A percentile compares a stretch with the other conserved stretches of the same genome.
phyloP scores from a whole-genome alignment of 306 rosid species.

The Glycine tomentella region DNA sequence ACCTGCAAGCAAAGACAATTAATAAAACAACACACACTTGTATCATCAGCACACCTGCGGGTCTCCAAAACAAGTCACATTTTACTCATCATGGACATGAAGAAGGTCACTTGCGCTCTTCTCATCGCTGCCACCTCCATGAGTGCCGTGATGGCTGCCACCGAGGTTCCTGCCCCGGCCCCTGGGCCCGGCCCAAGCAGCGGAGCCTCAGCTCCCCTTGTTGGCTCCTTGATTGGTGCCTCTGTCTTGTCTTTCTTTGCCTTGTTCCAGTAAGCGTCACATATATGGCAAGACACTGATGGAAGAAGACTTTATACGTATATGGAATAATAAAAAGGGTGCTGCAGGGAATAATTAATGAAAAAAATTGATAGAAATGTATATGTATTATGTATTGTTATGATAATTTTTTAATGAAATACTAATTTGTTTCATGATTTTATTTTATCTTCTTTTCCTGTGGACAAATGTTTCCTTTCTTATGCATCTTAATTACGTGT shows the following conservation, averaged over 20 bases:
- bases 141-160: constrained; percentile 44
- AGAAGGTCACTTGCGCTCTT: constrained; percentile 54
- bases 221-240: constrained; percentile 75
- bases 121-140: constrained; percentile 52
- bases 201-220: constrained; percentile 57
- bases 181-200: constrained; percentile 55
- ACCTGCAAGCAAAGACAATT: constrained; percentile 17
- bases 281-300: neutral
- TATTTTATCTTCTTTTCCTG: neutral
- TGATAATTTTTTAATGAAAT: constrained; percentile 33
- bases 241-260: constrained; percentile 66
- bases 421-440: constrained; percentile 12
- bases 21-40: neutral
- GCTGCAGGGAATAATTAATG: neutral
- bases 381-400: too few species aligned
- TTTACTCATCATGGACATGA: constrained; percentile 51
- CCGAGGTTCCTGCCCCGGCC: constrained; percentile 33
- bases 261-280: constrained; percentile 53
- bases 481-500: neutral
- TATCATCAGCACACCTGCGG: constrained; percentile 33
- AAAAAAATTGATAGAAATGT: too few species aligned
- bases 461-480: neutral
- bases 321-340: neutral
- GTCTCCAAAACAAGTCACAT: constrained; percentile 34
- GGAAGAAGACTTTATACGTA: neutral